Evolutionary conservation across 306 rosid species (phyloP).

Genomic region (Dicorynia guianensis): DNA sequence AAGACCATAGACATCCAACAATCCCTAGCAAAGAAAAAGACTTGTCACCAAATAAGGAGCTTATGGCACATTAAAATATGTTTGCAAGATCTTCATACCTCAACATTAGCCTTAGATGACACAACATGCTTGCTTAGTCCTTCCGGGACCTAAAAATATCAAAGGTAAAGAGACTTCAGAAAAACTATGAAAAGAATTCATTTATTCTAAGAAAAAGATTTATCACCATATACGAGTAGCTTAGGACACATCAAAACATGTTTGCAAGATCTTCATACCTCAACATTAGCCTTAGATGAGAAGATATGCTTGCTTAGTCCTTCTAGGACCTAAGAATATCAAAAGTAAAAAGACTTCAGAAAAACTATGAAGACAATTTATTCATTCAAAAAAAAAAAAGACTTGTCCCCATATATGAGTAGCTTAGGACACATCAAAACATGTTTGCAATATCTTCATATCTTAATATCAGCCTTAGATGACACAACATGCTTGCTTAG

Average conservation of each 20-base stretch:
- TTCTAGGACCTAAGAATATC: slow-evolving; percentile 67
- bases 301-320: slow-evolving; percentile 81
- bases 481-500: slow-evolving; percentile 79
- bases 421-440: neutral
- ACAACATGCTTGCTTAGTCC: slow-evolving; percentile 78
- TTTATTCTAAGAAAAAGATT: too few species aligned
- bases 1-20: slow-evolving; percentile 69
- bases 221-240: too few species aligned
- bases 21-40: slow-evolving; percentile 58
- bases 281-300: slow-evolving; percentile 77
- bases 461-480: slow-evolving; percentile 92
- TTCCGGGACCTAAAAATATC: slow-evolving; percentile 70
- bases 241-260: neutral
- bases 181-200: neutral
- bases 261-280: slow-evolving; percentile 59
- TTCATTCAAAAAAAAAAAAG: too few species aligned
- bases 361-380: neutral
- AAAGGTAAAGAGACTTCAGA: slow-evolving; percentile 7
- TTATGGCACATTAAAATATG: neutral
- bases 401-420: too few species aligned
- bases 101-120: slow-evolving; percentile 88
- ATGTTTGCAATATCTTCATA: slow-evolving; percentile 42
- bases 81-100: slow-evolving; percentile 59
- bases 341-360: slow-evolving; percentile 11
- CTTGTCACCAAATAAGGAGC: too few species aligned